Evolutionary conservation across 2,329 filamentous ascomycete species (phyloP), one percentile per base, ranked within the genome.

Genomic region (Xylariaceae sp.): DNA sequence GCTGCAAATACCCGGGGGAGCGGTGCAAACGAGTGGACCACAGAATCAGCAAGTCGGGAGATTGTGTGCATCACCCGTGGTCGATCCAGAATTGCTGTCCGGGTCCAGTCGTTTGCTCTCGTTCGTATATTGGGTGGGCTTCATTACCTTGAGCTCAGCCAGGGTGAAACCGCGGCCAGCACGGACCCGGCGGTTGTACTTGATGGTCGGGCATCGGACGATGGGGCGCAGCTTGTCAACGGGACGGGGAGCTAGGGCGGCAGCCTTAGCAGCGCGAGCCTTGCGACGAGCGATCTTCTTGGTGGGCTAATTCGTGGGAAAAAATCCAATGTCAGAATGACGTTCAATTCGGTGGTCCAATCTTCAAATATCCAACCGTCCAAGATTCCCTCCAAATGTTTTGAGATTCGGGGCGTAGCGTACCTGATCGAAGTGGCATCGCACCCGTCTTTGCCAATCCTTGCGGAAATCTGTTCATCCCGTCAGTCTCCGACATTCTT

Each of bases 351-450:
- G 21, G 11, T 24, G 7, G 6, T 24, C 11, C 21, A 6, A 24
- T 7, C 7, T 7, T 11, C 21, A 24, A 7, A 24, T 24, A 6
- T 24, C 21, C 21, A 24, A 7, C 11, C 21, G 6, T 11, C 11
- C n/a, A n/a, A n/a, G n/a, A n/a, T 41, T 8, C 12, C 27, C 42
- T 45, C 38, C 21, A 24, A 24, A 24, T 24, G 21, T 6, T 24
- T 11, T n/a, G n/a, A n/a, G n/a, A n/a, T n/a, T 11, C 21, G 21
- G 21, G 21, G 21, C 26, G 32, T 17, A 38, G 41, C 45, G 38
- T 90, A 94, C 90, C 88, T 97, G 92, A 80, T 98, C 88, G 78
- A 98, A 98, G 81, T 98, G 92, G 73, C 87, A 86, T 75, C 88
- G 87, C 68, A 98, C 92, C 76, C 89, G 87, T 76, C 88, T 87